Evolutionary conservation across 805 yeast genomes (phyloP).

Genomic region (Metschnikowia gelsemii): DNA sequence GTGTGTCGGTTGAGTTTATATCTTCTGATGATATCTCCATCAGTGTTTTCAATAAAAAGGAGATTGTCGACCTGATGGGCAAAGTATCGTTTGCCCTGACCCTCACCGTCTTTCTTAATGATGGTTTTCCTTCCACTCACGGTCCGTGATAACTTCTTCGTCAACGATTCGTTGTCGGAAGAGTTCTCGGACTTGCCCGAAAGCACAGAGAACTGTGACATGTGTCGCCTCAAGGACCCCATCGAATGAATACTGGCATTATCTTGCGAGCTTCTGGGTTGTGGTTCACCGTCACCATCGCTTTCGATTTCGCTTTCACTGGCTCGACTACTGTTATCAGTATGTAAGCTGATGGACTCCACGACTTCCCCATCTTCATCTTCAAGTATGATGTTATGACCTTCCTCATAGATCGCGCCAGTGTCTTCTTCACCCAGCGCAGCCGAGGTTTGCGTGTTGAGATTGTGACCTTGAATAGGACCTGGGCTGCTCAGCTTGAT

Average conservation of each 20-base stretch:
- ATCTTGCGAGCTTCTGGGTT: slow-evolving; percentile 16
- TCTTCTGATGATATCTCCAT: slow-evolving; percentile 87
- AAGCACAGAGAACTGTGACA: slow-evolving; percentile 36
- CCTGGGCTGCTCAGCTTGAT: slow-evolving; percentile 5
- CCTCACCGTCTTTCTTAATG: slow-evolving; percentile 37
- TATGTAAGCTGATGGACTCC: slow-evolving; percentile 44
- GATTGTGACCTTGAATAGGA: background rate
- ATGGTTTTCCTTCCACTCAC: slow-evolving; percentile 24
- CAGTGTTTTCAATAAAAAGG: slow-evolving; percentile 82
- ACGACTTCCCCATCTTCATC: slow-evolving; percentile 82
- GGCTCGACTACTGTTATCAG: slow-evolving; percentile 1
- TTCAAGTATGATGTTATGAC: slow-evolving; percentile 68
- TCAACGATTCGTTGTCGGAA: slow-evolving; percentile 17
- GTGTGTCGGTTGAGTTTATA: slow-evolving; percentile 65
- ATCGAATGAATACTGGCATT: slow-evolving; percentile 38
- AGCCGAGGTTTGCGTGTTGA: background rate
- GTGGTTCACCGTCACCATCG: too few species aligned
- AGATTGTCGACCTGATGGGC: slow-evolving; percentile 81
- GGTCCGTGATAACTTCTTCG: slow-evolving; percentile 15
- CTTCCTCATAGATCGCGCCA: slow-evolving; percentile 57
- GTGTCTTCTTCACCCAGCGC: slow-evolving; percentile 9
- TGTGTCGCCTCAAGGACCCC: slow-evolving; percentile 38
- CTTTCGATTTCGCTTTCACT: background rate
- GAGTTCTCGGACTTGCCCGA: slow-evolving; percentile 17
- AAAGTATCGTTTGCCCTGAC: slow-evolving; percentile 29